These are phyloP conservation scores for Venturiaceae sp. DNA, from an alignment of 2,329 filamentous ascomycete species.

Conservation along the genomic window DNA sequence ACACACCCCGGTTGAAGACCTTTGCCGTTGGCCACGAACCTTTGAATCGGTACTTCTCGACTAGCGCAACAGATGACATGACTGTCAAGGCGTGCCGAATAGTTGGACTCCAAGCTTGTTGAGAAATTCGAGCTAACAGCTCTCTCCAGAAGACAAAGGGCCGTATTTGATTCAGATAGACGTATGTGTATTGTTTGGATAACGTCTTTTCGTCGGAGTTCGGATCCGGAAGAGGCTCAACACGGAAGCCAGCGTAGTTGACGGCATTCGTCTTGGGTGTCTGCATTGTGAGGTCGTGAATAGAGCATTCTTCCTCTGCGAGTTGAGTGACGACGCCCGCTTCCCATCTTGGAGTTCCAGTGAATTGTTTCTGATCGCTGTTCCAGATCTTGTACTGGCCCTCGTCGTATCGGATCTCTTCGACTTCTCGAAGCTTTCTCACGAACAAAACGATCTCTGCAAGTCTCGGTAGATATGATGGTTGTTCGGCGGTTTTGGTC, in stretches of 20 bases:
- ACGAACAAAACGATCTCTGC: constrained; percentile 50
- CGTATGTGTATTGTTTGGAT: constrained; percentile 45
- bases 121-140: constrained; percentile 31
- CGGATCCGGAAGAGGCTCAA: constrained; percentile 46
- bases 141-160: constrained; percentile 46
- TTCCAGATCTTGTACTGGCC: constrained; percentile 16
- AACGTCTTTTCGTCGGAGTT: constrained; percentile 39
- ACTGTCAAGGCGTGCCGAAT: constrained; percentile 43
- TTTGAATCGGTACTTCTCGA: constrained; percentile 42
- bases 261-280: constrained; percentile 30
- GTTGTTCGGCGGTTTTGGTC: constrained; percentile 28
- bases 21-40: constrained; percentile 45
- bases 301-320: constrained; percentile 30
- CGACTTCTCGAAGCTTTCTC: constrained; percentile 19
- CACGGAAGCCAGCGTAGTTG: constrained; percentile 44
- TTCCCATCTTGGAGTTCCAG: constrained; percentile 38
- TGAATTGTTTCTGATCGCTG: not conserved
- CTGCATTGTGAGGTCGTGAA: constrained; percentile 36
- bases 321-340: constrained; percentile 46
- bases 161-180: constrained; percentile 42
- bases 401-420: constrained; percentile 21
- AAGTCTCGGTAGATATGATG: constrained; percentile 42
- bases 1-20: constrained; percentile 45
- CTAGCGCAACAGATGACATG: constrained; percentile 42
- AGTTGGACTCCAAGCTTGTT: constrained; percentile 40